Evolutionary conservation across 2,329 filamentous ascomycete species (phyloP).

Genomic region (Celoporthe dispersa): DNA sequence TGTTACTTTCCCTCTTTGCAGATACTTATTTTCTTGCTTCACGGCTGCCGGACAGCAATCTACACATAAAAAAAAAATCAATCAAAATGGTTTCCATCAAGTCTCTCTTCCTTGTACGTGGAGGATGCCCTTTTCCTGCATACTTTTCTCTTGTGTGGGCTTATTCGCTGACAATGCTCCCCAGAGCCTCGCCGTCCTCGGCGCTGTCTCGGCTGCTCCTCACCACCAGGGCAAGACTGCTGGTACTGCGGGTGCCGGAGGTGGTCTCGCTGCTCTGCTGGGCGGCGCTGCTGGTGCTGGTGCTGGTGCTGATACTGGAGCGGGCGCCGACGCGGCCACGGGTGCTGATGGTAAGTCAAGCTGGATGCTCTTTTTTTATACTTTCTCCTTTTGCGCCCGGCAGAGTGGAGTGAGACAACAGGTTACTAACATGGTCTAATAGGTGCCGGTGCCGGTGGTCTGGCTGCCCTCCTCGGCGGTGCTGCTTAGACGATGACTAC

Average conservation of each 20-base stretch:
- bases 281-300: conserved; percentile 7
- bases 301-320: background rate
- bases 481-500: background rate
- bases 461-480: conserved; percentile 6
- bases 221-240: conserved; percentile 19
- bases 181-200: conserved; percentile 8
- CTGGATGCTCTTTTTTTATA: too few relatives aligned
- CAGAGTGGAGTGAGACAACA: too few relatives aligned
- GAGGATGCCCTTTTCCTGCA: background rate
- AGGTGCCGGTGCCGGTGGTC: conserved; percentile 2
- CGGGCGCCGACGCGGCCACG: background rate
- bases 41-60: conserved; percentile 9
- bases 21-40: background rate
- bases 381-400: too few relatives aligned
- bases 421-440: background rate
- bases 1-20: background rate
- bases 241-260: background rate
- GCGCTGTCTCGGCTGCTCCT: conserved; percentile 15
- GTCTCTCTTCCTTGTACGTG: conserved; percentile 17
- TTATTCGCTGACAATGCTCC: background rate
- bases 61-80: background rate
- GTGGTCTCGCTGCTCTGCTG: conserved; percentile 4
- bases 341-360: background rate
- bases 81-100: conserved; percentile 20
- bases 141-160: too few relatives aligned